These are phyloP conservation scores for Selaginella tamariscina DNA, from an alignment of 75 land plant genomes.

Conservation along the genomic window DNA sequence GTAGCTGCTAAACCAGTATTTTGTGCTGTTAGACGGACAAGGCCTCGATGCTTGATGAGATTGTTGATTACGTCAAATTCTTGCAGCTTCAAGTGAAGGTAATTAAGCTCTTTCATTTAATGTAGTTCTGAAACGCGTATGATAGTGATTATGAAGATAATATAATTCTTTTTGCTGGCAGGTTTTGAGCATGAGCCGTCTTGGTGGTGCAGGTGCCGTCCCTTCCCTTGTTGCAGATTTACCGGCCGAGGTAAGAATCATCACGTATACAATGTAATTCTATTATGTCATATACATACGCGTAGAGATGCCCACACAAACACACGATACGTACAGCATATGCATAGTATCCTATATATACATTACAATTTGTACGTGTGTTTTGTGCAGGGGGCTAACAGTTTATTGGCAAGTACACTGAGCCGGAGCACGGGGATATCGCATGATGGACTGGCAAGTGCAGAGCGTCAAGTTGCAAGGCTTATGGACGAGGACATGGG, in stretches of 20 bases:
- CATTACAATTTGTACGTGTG: not conserved
- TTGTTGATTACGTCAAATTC: constrained; percentile 93
- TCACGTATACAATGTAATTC: too few species aligned
- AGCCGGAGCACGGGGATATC: not conserved
- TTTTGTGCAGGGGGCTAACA: not conserved
- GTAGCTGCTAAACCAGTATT: too few species aligned
- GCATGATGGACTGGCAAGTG: not conserved
- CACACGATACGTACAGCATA: too few species aligned
- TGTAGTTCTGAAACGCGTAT: not conserved
- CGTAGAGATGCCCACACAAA: too few species aligned
- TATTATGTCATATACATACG: too few species aligned
- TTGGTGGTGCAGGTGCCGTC: constrained; percentile 86
- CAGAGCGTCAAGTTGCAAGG: constrained; percentile 10
- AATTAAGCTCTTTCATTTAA: not conserved
- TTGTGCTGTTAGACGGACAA: constrained; percentile 86
- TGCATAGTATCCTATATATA: too few species aligned
- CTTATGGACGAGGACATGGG: constrained; percentile 14
- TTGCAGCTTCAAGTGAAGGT: constrained; percentile 99
- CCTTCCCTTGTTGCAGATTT: constrained; percentile 59
- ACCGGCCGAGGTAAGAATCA: constrained; percentile 59
- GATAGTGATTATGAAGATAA: too few species aligned
- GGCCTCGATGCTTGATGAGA: constrained; percentile 98
- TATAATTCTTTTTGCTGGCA: constrained; percentile 19
- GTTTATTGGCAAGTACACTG: not conserved
- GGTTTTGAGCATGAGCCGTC: constrained; percentile 98